Evolutionary conservation across 2,329 filamentous ascomycete genomes (phyloP).

Genomic region (Aulographum hederae): DNA sequence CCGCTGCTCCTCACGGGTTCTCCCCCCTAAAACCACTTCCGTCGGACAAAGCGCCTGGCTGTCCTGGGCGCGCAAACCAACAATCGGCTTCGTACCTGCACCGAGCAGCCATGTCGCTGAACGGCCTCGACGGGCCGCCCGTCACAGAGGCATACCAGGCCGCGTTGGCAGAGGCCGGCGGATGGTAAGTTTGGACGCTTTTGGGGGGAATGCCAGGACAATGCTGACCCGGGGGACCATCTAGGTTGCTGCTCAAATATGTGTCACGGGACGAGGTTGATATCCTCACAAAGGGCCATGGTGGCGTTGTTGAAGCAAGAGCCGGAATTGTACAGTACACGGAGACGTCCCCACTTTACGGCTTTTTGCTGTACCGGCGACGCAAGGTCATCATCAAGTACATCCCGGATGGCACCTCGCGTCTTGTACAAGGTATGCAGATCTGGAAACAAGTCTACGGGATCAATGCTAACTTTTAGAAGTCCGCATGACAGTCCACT

Average conservation of each 20-base stretch:
- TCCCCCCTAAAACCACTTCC: no score
- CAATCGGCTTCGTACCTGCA: no score
- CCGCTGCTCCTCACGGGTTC: no score
- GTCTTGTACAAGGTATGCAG: conserved; percentile 70
- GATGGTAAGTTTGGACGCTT: conserved; percentile 56
- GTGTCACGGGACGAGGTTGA: conserved; percentile 73
- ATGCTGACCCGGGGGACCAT: conserved; percentile 2
- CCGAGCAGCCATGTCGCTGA: conserved; percentile 59
- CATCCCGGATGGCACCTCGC: conserved; percentile 75
- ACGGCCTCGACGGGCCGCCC: conserved; percentile 69
- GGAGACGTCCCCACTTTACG: conserved; percentile 77
- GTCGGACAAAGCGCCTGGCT: no score
- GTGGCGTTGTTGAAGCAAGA: conserved; percentile 71
- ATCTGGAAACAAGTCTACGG: not conserved
- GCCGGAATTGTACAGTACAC: conserved; percentile 54
- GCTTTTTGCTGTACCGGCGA: conserved; percentile 75
- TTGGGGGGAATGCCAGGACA: no score
- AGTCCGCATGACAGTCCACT: conserved; percentile 68
- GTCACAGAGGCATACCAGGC: conserved; percentile 73
- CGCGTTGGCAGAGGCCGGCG: conserved; percentile 66
- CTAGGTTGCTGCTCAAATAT: conserved; percentile 82
- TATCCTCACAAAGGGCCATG: conserved; percentile 56
- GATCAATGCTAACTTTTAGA: conserved; percentile 5
- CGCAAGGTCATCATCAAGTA: conserved; percentile 87
- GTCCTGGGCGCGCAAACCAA: no score